Base-by-base conservation (phyloP, 2,329 filamentous ascomycete species). In the Fusarium globosum region DNA sequence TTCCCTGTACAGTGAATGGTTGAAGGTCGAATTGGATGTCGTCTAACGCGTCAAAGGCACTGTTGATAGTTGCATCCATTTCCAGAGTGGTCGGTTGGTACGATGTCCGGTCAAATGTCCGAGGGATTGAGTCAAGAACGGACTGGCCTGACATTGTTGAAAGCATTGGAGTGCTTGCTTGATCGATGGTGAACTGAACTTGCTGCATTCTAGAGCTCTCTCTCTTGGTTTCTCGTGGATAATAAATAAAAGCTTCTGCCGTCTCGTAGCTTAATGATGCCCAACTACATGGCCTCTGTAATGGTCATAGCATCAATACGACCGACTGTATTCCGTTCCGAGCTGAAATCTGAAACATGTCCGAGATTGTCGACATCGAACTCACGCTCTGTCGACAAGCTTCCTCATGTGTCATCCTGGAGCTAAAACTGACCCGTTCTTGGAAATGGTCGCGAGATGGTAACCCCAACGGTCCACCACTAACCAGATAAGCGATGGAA, bases 171-270 rank as follows among this genome's bases (percentile, higher is more conserved):
- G 18, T 8, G 15, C 3, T 35, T n/a, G 3, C 1, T 5, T n/a
- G 13, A 6, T 15, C 1, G 33, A 33, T 36, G 6, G 7, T 9
- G 13, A 20, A 21, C 20, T 45, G 21, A 13, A 16, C 4, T 4
- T 4, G 2, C 2, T n/a, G 16, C 4, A 14, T 10, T 7, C 2
- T 8, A 7, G 9, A 14, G 12, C 8, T n/a, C 12, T 28, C 8
- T 16, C 21, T 10, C 6, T 14, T 18, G 41, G n/a, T 26, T 30
- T 23, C 2, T 30, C 3, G 6, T 51, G 33, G 4, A 51, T 36
- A 11, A 35, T 49, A 58, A 58, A 38, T 58, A 51, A 51, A 1
- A 49, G 8, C 7, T 2, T 45, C 7, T 3, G n/a, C n/a, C n/a
- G n/a, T n/a, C n/a, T n/a, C n/a, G 1, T 51, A 15, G 21, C 1